Conservation (phyloP, 2,329 filamentous ascomycete genomes). For the Aspergillus pseudotamarii region DNA sequence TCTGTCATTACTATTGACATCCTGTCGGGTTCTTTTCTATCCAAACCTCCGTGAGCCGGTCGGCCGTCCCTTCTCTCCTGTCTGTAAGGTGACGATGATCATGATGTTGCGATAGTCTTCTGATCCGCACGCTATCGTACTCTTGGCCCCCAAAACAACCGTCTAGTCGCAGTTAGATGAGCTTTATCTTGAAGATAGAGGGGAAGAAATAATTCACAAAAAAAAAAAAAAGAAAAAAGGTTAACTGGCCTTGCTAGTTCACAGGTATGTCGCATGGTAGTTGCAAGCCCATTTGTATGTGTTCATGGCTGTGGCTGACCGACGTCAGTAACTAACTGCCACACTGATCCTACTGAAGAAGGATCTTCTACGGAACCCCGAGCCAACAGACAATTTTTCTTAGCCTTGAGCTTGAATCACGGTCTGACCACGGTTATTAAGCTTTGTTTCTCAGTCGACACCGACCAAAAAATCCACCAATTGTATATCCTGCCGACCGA, state of each 20-base stretch:
- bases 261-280: conserved; percentile 9
- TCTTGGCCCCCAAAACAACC: not conserved
- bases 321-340: conserved; percentile 12
- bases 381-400: conserved; percentile 6
- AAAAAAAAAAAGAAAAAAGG: not conserved
- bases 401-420: conserved; percentile 3
- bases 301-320: conserved; percentile 14
- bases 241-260: not conserved
- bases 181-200: conserved; percentile 6
- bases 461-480: not conserved
- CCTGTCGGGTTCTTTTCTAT: not conserved
- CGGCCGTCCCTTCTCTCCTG: not conserved
- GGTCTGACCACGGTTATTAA: conserved; percentile 6
- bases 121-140: conserved; percentile 11
- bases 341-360: conserved; percentile 5
- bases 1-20: not conserved
- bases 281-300: not conserved
- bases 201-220: not conserved
- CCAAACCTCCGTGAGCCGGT: not conserved
- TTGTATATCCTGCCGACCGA: not conserved
- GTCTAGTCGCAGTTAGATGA: conserved; percentile 13
- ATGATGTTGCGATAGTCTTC: conserved; percentile 15
- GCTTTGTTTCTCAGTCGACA: not conserved
- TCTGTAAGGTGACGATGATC: conserved; percentile 2
- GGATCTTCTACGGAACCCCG: conserved; percentile 6